A percentile compares a stretch with the other conserved stretches of the same genome.
Conservation (phyloP, 2,329 filamentous ascomycete species). For the Periconia sp. region DNA sequence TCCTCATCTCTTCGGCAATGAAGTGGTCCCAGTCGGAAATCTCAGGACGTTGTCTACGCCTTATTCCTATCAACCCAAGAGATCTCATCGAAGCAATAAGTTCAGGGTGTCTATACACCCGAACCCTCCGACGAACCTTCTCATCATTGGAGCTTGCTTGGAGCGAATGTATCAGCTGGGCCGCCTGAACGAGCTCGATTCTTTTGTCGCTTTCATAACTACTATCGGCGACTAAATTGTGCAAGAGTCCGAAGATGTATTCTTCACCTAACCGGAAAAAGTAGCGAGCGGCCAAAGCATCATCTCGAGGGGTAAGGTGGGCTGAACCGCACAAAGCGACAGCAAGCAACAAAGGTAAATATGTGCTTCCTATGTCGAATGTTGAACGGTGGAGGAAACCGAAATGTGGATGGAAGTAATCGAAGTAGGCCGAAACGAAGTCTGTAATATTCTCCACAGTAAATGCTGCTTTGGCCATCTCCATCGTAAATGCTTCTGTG, state of each 20-base stretch:
- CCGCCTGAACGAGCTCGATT: conserved; percentile 16
- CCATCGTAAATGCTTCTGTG: background rate
- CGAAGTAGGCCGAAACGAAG: conserved; percentile 51
- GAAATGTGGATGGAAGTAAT: conserved; percentile 54
- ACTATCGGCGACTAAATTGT: background rate
- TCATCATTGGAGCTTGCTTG: conserved; percentile 15
- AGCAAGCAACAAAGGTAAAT: conserved; percentile 47
- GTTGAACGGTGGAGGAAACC: conserved; percentile 51
- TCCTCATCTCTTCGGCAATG: conserved; percentile 14
- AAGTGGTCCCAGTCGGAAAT: conserved; percentile 12
- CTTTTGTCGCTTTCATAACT: background rate
- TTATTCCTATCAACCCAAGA: background rate
- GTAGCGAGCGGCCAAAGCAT: conserved; percentile 10
- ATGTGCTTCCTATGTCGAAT: conserved; percentile 47
- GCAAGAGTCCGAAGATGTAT: conserved; percentile 14
- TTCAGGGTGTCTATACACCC: conserved; percentile 8
- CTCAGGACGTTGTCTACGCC: background rate
- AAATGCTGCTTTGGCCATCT: conserved; percentile 13
- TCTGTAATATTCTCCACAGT: conserved; percentile 10
- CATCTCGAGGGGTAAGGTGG: conserved; percentile 12
- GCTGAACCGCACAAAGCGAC: conserved; percentile 49
- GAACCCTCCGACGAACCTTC: conserved; percentile 8
- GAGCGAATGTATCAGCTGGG: conserved; percentile 12
- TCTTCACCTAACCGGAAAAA: conserved; percentile 21
- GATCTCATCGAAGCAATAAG: conserved; percentile 13